Base-by-base conservation (phyloP, 768 basidiomycete species). In the Lepiota brunneoincarnata region DNA sequence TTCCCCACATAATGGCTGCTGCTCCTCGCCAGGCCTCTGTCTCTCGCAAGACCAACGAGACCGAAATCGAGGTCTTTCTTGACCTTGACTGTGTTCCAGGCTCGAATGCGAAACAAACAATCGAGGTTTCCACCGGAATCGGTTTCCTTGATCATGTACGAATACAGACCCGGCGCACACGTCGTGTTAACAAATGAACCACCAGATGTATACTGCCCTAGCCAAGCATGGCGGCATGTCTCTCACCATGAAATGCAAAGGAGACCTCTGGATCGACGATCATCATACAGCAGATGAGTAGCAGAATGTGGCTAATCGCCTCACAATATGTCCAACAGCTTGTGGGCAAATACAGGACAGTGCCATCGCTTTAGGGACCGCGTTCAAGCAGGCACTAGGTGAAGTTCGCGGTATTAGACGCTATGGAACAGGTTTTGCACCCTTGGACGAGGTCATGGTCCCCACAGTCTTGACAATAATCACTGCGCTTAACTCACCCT, bases 161-260 rank as follows among this genome's bases (percentile, higher is more conserved):
- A 71, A 35, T 10, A 26, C 15, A 26, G 47, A 34, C 31, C 14
- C 40, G 26, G n/a, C 34, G 10, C 9, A 37, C 24, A 17, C 20
- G 18, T 43, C 37, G 10, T 45, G 28, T 24, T 26, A 23, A 53
- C 51, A 21, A 31, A 45, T 35, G 6, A 55, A 45, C 37, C 21
- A 36, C 7, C 55, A 99, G 96, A 99, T 99, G 97, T 94, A 93
- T 68, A 87, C 93, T 59, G 96, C 97, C 1, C 82, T 99, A 3
- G 96, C 97, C 34, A 98, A 98, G 69, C 97, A 99, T 72, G 83
- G 92, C 17, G 93, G 93, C 54, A 90, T 97, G 84, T 94, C 93
- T 0, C 75, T 99, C 58, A 83, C 80, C 17, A 80, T 99, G 74
- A 87, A 89, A 61, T 98, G 94, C 71, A 85, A 90, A 65, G 97